Evolutionary conservation across 176 grass and related monocot genomes (phyloP), one percentile per base, ranked within the genome.

Genomic region (Musa itinerans): DNA sequence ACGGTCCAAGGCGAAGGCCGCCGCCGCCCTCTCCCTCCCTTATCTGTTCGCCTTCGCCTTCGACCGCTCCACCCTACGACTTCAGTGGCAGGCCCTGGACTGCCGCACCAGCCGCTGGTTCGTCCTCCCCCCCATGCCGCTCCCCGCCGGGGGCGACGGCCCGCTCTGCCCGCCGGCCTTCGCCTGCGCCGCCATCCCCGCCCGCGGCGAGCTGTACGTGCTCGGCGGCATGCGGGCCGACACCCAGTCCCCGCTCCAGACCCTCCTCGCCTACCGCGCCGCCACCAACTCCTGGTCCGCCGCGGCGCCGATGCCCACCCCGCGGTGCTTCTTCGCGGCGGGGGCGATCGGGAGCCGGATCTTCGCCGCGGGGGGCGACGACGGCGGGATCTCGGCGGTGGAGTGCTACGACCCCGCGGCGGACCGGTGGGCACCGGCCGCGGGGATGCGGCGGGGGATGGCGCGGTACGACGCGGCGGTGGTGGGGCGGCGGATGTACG

Each of bases 71-170:
- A 87, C 91, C 11, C 88, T 92, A 71, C 96, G 84, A 1, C 89
- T 99, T 19, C 96, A 99, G 87, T 99, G 96, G 80, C 96, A 99
- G 83, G 85, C 89, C 54, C 88, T 99, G 3, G 91, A 95, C 58
- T 86, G 86, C 0, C 81, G 81, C 49, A 92, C 91, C 0, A 26
- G 78, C n/a, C 26, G 79, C 10, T 99, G 96, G 96, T 85, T 99
- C 20, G 78, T 95, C 22, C 85, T 99, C 0, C 96, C 96, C 1
- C 89, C 82, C 1, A 89, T 99, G 17, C 96, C 91, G 9, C 16
- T 81, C 56, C 69, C 81, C 22, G 54, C 65, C 0, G 81, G 70
- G 50, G 70, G 63, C 21, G 69, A 11, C 17, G 68, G 56, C 8
- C 69, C 68, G 55, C 69, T 80, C 69, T 83, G 73, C 76, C 77